Evolutionary conservation across 2,329 filamentous ascomycete genomes (phyloP).

Genomic region (Monosporascus sp.): DNA sequence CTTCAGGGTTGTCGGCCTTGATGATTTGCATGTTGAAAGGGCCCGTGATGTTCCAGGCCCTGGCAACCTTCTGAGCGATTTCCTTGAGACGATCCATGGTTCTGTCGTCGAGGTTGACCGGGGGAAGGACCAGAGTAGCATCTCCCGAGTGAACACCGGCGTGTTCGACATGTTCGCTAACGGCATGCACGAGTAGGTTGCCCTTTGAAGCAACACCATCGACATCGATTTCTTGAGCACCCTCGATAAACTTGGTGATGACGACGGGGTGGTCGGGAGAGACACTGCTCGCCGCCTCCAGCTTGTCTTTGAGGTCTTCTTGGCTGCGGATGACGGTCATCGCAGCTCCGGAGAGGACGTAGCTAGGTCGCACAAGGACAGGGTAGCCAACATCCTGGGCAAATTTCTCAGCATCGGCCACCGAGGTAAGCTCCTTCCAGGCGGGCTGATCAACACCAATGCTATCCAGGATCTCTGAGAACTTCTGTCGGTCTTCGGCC

Average conservation of each 20-base stretch:
- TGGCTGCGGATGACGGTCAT: slow-evolving; percentile 95
- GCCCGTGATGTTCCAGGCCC: slow-evolving; percentile 94
- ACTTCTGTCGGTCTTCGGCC: slow-evolving; percentile 97
- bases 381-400: slow-evolving; percentile 84
- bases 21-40: slow-evolving; percentile 99
- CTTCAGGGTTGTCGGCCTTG: slow-evolving; percentile 75
- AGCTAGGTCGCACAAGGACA: slow-evolving; percentile 88
- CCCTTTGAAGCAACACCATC: slow-evolving; percentile 87
- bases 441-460: slow-evolving; percentile 96
- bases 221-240: slow-evolving; percentile 92
- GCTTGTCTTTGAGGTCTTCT: slow-evolving; percentile 89
- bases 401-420: slow-evolving; percentile 81
- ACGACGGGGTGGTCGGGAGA: slow-evolving; percentile 97
- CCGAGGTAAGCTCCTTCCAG: slow-evolving; percentile 95
- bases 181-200: slow-evolving; percentile 82
- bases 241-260: slow-evolving; percentile 97
- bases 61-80: slow-evolving; percentile 92
- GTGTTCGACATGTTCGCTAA: slow-evolving; percentile 94
- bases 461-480: slow-evolving; percentile 93
- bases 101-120: slow-evolving; percentile 68
- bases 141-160: slow-evolving; percentile 98
- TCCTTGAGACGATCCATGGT: slow-evolving; percentile 88
- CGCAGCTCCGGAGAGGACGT: slow-evolving; percentile 93
- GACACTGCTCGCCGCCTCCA: slow-evolving; percentile 82
- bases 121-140: slow-evolving; percentile 88